These are phyloP conservation scores for Pseudomonodictys pantanalensis DNA, from an alignment of 495 filamentous ascomycete genomes.

Conservation along the genomic window DNA sequence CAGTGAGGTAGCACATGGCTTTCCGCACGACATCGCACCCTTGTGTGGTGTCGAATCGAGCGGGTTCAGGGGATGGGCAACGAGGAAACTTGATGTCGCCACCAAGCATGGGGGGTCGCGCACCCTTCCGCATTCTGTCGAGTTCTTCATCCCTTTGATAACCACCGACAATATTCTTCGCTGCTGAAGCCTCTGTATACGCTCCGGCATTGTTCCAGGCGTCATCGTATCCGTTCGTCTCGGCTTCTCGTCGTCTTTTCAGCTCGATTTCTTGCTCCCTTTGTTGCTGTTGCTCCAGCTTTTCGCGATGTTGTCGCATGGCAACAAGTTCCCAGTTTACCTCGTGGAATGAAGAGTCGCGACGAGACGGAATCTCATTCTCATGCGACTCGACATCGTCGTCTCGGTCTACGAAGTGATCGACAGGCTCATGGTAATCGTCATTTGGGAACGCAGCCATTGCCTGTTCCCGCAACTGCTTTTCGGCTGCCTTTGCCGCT, in stretches of 20 bases:
- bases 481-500: conserved; percentile 71
- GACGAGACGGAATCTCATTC: conserved; percentile 35
- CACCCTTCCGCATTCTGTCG: conserved; percentile 51
- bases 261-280: conserved; percentile 27
- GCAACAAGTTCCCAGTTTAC: conserved; percentile 46
- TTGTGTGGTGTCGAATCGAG: conserved; percentile 65
- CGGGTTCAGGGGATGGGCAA: conserved; percentile 75
- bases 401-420: conserved; percentile 59
- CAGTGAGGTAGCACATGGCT: conserved; percentile 47
- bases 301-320: conserved; percentile 46
- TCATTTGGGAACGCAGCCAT: conserved; percentile 69
- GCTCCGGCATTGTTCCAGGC: conserved; percentile 34
- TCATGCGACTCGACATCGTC: conserved; percentile 40
- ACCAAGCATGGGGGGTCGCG: conserved; percentile 81
- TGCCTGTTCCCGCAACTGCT: conserved; percentile 66
- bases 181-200: conserved; percentile 16
- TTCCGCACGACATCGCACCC: conserved; percentile 42
- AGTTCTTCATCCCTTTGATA: conserved; percentile 49
- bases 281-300: conserved; percentile 37
- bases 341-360: conserved; percentile 33
- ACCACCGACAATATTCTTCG: conserved; percentile 40
- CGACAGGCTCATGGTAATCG: conserved; percentile 58
- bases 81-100: conserved; percentile 69
- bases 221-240: conserved; percentile 51
- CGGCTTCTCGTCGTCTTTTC: conserved; percentile 17